Base-by-base conservation (phyloP, 202 grass and related monocot species). In the Hordeum pubiflorum region DNA sequence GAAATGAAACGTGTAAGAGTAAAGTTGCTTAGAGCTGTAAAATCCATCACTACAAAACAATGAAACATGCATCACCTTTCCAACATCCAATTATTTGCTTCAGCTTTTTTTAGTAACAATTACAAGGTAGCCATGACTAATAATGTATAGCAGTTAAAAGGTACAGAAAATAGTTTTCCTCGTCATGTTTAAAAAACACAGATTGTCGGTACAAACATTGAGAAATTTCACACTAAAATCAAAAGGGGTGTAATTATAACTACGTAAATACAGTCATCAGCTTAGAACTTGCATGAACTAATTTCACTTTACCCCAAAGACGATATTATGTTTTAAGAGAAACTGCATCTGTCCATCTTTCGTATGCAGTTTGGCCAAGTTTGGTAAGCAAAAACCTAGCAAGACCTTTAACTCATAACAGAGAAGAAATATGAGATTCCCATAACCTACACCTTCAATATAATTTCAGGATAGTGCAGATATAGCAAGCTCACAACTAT, bases 341-440 rank as follows among this genome's bases (percentile, higher is more conserved):
- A 69, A 33, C 36, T 61, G 12, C 43, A 63, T 34, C 44, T 31
- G 48, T 22, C 4, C 10, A 38, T 77, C 20, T 57, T 46, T 26
- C 52, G 52, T 24, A 31, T 24, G 78, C 38, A 76, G 10, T 38
- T 13, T 8, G 22, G 36, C 32, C 10, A 84, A 62, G 12, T 80
- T 76, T 69, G 32, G 3, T 75, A 14, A 54, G 32, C 33, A 52
- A 74, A 48, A 56, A 75, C 48, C 15, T 29, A 63, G n/a, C 62
- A 54, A 48, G 78, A 80, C 39, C 10, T 62, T 55, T 63, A 67
- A 69, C 63, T 64, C 75, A 61, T 73, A 41, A 36, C 50, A 50
- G 41, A 8, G 57, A 81, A 5, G 17, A 68, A 79, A 46, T 22
- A 74, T 83, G 60, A 55, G 23, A 68, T 40, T 2, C n/a, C 66